A percentile compares a stretch with the other conserved stretches of the same genome.
These are phyloP conservation scores for Paecilomyces dactylethromorphus DNA, from an alignment of 2,329 filamentous ascomycete species.

Conservation along the genomic window DNA sequence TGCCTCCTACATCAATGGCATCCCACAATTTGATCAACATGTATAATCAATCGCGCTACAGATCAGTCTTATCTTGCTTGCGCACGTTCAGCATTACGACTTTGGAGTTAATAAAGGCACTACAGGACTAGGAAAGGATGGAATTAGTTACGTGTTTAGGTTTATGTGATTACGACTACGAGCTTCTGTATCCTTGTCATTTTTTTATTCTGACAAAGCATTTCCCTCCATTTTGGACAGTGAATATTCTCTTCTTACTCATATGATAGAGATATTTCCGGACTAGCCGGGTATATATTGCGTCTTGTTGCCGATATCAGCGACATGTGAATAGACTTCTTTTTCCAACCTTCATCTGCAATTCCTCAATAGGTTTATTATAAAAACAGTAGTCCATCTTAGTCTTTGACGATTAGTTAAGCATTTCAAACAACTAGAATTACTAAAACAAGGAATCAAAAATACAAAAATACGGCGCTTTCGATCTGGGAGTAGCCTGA, in stretches of 20 bases:
- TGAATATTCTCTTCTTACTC: not conserved
- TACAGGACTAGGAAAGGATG: not conserved
- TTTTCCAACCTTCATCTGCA: not conserved
- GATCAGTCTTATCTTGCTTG: not conserved
- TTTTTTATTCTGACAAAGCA: not conserved
- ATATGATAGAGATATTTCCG: not conserved
- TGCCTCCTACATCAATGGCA: not conserved
- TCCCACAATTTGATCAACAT: constrained; percentile 20
- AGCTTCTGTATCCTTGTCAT: not conserved
- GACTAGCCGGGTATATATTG: not conserved
- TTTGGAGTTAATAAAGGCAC: not conserved
- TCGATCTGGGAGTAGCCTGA: too few relatives aligned
- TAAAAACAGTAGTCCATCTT: too few relatives aligned
- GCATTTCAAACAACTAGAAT: too few relatives aligned
- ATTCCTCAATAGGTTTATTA: too few relatives aligned
- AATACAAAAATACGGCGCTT: too few relatives aligned
- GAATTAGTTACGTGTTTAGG: not conserved
- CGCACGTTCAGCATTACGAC: not conserved
- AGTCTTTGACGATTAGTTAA: too few relatives aligned
- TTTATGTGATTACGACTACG: not conserved
- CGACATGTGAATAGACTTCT: not conserved
- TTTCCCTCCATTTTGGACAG: not conserved
- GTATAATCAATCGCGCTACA: not conserved
- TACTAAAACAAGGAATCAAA: too few relatives aligned
- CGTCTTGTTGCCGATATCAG: not conserved